Base-by-base conservation (phyloP, 331 rosid genomes). In the Cydonia oblonga region DNA sequence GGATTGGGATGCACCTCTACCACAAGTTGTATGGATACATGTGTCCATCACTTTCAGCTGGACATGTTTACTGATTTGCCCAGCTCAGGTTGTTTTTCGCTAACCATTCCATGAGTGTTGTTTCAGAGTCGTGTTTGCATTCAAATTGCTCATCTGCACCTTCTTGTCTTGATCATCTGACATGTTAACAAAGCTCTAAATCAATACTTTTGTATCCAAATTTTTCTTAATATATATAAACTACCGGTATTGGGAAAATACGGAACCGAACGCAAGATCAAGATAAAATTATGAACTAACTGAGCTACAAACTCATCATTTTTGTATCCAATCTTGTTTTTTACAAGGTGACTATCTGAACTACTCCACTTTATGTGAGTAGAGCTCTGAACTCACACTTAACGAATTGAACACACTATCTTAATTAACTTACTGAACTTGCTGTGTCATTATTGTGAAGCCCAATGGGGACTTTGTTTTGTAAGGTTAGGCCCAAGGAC, bases 1-100 rank as follows among this genome's bases (percentile, higher is more conserved):
- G 70, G 87, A 82, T 88, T 23, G 80, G 89, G 82, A 80, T 61
- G 73, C 74, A 52, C 66, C 79, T 66, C 73, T 13, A 65, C 93
- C 93, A 88, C 88, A 74, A 78, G 40, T 71, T 54, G 58, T 32
- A 15, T 23, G 40, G 1, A 49, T 57, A 2, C 4, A 32, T 66
- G 33, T 7, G 0, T 20, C 22, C 9, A 14, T 66, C 56, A 24
- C 70, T 42, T 14, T 40, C 49, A 22, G 74, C n/a, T 38, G 26
- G 25, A 30, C 24, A 32, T 19, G 1, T 38, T 18, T 52, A n/a
- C 16, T 35, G 25, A 35, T 23, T 35, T 57, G 44, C 71, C 38
- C 38, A 15, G 60, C 58, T 2, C 42, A 35, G 25, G 26, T 30
- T 0, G 1, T 63, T 9, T 63, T 9, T 14, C 4, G 16, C 68